Conservation (phyloP, 306 rosid species). For the Herpetospermum pedunculosum region DNA sequence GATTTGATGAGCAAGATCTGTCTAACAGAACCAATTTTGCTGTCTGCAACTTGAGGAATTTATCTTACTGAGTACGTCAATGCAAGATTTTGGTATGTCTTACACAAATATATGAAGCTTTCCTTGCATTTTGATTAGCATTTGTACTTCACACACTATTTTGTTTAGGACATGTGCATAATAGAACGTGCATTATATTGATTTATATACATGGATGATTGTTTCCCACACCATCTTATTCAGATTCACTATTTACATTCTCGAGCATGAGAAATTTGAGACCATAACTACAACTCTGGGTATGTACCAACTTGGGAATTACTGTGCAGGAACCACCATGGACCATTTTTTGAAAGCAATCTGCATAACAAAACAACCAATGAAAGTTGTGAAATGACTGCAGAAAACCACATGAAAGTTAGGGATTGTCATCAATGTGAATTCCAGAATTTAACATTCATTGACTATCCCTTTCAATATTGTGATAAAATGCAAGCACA, state of each 20-base stretch:
- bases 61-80: neutral
- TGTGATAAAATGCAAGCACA: neutral
- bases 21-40: neutral
- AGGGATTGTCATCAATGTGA: neutral
- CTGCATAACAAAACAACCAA: constrained; percentile 19
- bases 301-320: neutral
- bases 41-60: neutral
- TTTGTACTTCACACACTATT: neutral
- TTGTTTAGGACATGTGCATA: neutral
- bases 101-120: neutral
- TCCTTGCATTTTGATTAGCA: neutral
- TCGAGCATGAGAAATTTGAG: neutral
- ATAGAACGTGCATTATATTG: neutral
- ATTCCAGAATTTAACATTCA: neutral
- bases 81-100: neutral
- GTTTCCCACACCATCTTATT: neutral
- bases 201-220: neutral
- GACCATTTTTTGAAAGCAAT: constrained; percentile 65
- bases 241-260: neutral
- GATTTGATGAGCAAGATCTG: neutral
- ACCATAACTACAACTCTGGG: neutral
- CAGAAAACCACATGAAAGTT: neutral
- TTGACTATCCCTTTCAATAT: neutral
- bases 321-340: constrained; percentile 85
- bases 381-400: neutral